A percentile compares a stretch with the other conserved stretches of the same genome.
phyloP scores from a whole-genome alignment of 768 basidiomycete species.

The Phanerodontia chrysosporium region DNA sequence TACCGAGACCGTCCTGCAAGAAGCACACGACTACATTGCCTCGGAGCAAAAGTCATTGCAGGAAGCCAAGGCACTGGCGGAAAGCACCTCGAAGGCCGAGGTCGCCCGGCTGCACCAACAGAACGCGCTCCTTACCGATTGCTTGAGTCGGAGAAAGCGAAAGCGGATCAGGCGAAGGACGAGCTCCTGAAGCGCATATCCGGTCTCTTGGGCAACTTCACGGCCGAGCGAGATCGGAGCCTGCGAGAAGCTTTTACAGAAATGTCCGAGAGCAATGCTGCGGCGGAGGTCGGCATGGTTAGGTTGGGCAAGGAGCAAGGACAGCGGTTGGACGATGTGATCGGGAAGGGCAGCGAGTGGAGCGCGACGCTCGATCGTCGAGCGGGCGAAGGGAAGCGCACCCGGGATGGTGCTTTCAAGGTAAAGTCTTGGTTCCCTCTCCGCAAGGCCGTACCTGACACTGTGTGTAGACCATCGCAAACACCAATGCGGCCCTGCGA shows the following conservation, averaged over 20 bases:
- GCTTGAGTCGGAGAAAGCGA: conserved; percentile 61
- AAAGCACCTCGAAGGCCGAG: conserved; percentile 46
- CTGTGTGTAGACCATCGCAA: conserved; percentile 35
- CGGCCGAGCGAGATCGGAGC: conserved; percentile 60
- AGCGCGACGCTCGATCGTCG: conserved; percentile 39
- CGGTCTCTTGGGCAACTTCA: conserved; percentile 65
- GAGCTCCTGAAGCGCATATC: conserved; percentile 76
- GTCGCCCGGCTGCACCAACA: conserved; percentile 63
- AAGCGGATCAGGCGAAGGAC: conserved; percentile 63
- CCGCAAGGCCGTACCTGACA: conserved; percentile 10
- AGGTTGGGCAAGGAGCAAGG: conserved; percentile 47
- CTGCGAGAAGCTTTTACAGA: conserved; percentile 53
- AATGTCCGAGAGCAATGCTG: conserved; percentile 51
- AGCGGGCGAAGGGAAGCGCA: conserved; percentile 47
- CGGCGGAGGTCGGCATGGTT: conserved; percentile 47
- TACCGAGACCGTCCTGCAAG: conserved; percentile 55
- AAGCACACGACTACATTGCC: conserved; percentile 53
- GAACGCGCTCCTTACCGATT: conserved; percentile 61
- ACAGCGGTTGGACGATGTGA: conserved; percentile 38
- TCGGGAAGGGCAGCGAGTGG: conserved; percentile 39
- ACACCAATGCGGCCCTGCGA: conserved; percentile 36
- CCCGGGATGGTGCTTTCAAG: conserved; percentile 57
- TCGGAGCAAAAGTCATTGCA: conserved; percentile 47
- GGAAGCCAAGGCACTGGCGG: conserved; percentile 46
- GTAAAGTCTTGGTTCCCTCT: conserved; percentile 29